A percentile compares a stretch with the other conserved stretches of the same genome.
These are phyloP conservation scores for Butyriboletus loyo DNA, from an alignment of 768 basidiomycete genomes.

Conservation along the genomic window DNA sequence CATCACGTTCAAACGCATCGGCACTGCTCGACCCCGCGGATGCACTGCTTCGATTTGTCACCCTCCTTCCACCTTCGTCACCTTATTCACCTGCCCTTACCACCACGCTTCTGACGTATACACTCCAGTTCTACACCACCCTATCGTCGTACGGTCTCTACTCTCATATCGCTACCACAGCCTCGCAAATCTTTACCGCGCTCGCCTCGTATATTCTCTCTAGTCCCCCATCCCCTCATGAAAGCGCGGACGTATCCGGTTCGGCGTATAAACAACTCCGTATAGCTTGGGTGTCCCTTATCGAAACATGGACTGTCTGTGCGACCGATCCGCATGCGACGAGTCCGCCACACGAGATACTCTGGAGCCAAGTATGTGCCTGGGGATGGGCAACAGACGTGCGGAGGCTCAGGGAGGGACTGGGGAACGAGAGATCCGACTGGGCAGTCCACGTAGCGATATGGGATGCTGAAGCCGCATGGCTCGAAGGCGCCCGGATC, in stretches of 20 bases:
- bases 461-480: constrained; percentile 49
- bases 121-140: constrained; percentile 58
- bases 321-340: constrained; percentile 91
- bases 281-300: constrained; percentile 54
- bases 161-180: constrained; percentile 61
- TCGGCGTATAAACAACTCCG: constrained; percentile 27
- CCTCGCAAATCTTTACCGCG: constrained; percentile 50
- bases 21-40: constrained; percentile 56
- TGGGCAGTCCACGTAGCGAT: constrained; percentile 33
- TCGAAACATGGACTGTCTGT: constrained; percentile 75
- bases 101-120: constrained; percentile 48
- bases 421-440: constrained; percentile 31
- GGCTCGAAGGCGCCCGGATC: constrained; percentile 73
- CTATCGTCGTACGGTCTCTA: constrained; percentile 81
- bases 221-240: constrained; percentile 22
- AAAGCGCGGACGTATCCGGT: not conserved
- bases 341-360: constrained; percentile 79
- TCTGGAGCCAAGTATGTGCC: constrained; percentile 84
- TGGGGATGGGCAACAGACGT: constrained; percentile 73
- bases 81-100: constrained; percentile 38
- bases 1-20: constrained; percentile 68
- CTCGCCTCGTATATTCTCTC: constrained; percentile 49
- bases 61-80: constrained; percentile 48
- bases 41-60: constrained; percentile 69
- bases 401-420: constrained; percentile 35